A percentile compares a stretch with the other conserved stretches of the same genome.
These are phyloP conservation scores for Wickerhamomyces sp. DNA, from an alignment of 1,139 yeast species.

Conservation along the genomic window DNA sequence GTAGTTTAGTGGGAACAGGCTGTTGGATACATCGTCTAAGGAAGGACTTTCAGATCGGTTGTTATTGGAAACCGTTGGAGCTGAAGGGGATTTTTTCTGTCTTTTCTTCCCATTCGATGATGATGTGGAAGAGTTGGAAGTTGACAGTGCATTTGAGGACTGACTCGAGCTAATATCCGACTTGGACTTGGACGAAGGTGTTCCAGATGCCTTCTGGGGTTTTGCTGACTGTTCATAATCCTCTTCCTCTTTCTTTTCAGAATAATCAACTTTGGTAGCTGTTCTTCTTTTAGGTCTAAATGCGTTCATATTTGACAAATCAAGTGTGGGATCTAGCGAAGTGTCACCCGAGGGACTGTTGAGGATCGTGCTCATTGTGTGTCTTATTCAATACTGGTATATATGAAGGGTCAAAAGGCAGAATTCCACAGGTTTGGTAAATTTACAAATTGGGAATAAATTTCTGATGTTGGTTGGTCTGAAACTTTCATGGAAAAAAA, in stretches of 20 bases:
- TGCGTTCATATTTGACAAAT: not conserved
- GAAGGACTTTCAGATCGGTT: slow-evolving; percentile 9
- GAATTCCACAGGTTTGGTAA: no score
- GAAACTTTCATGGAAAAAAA: not conserved
- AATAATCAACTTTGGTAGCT: slow-evolving; percentile 29
- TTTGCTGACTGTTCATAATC: slow-evolving; percentile 7
- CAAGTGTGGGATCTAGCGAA: not conserved
- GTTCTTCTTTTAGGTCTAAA: slow-evolving; percentile 21
- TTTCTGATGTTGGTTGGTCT: not conserved
- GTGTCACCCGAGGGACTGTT: not conserved
- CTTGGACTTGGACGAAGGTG: not conserved
- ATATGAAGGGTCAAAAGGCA: no score
- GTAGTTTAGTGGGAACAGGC: slow-evolving; percentile 18
- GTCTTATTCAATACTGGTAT: no score
- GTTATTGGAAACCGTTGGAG: not conserved
- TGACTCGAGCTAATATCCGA: no score
- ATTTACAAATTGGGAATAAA: not conserved
- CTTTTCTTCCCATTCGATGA: slow-evolving; percentile 1
- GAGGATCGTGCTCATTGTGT: not conserved
- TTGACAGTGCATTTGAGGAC: no score
- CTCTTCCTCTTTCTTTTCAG: slow-evolving; percentile 29
- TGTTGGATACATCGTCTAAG: slow-evolving; percentile 2
- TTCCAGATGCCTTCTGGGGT: not conserved
- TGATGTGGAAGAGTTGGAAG: not conserved
- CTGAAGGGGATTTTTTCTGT: not conserved